Evolutionary conservation across 225 moss, liverwort and hornwort genomes (phyloP), one percentile per base, ranked within the genome.

Genomic region (Bryoerythrophyllum caledonicum): DNA sequence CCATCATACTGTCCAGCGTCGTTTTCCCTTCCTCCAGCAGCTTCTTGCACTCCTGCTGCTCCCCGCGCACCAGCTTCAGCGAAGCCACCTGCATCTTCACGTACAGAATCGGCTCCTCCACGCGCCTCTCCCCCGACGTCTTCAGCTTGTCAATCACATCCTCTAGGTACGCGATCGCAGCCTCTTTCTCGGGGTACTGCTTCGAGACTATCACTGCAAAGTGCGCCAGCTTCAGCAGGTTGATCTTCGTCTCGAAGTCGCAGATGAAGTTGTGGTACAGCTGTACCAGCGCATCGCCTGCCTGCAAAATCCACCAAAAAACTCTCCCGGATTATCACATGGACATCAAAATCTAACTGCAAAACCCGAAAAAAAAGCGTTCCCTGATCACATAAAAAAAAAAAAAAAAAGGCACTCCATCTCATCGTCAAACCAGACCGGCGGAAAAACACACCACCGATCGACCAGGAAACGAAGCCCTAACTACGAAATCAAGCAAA

Each of bases 51-150:
- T 90, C 85, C 83, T 87, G 90, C 72, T 90, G 90, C 69, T 93
- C 94, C 48, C 90, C 89, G 62, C 92, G 86, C 78, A 87, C 90
- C 79, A 97, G 75, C 82, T 89, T 93, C 56, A 97, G 80, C 12
- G 93, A 92, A 30, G 97, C 94, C 69, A 97, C 91, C 85, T 94
- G 97, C 97, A 97, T 97, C 81, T 88, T 91, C 81, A 94, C 97
- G 74, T 97, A 97, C 52, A 97, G 78, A 62, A 97, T 88, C 51
- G 97, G 92, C 71, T 97, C 97, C 74, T 97, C 97, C 74, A 97
- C 94, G 56, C 94, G 87, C 76, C 93, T 90, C 82, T 93, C 93
- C 65, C 94, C 90, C 3, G 97, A 90, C 2, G 85, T 89, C 63
- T 85, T 91, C 44, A 99, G 93, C 81, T 99, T 95, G 46, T 86